phyloP scores from a whole-genome alignment of 306 rosid genomes.

The Cucumis hystrix region DNA sequence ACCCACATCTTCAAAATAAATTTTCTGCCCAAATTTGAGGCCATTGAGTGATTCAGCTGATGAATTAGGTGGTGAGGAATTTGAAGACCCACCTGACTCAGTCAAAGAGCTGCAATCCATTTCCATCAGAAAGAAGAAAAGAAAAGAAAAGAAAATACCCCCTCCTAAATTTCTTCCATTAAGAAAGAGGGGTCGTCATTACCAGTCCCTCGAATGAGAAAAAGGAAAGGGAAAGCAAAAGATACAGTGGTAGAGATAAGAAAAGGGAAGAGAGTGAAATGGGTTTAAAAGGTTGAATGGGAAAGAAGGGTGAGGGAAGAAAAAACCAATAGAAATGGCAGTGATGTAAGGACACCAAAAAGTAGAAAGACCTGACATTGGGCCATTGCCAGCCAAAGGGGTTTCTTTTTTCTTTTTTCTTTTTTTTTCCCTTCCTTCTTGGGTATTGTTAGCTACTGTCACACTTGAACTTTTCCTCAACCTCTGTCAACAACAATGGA shows the following conservation, averaged over 20 bases:
- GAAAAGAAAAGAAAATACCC: neutral
- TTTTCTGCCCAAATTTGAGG: constrained; percentile 55
- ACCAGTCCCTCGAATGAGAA: neutral
- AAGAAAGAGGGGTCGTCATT: neutral
- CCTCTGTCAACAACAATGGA: neutral
- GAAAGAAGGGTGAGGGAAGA: constrained; percentile 2
- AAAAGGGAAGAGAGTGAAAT: neutral
- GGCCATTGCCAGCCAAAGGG: constrained; percentile 54
- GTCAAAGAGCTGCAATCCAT: constrained; percentile 50
- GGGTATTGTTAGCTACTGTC: neutral
- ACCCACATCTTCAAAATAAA: constrained; percentile 66
- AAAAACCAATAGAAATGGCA: constrained; percentile 10
- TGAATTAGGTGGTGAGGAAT: constrained; percentile 37
- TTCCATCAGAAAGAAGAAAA: constrained; percentile 5
- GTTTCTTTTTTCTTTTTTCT: neutral
- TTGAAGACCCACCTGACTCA: constrained; percentile 34
- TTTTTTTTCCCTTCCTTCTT: neutral
- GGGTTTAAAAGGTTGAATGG: constrained; percentile 1
- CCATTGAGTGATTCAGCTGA: constrained; percentile 57
- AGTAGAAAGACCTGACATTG: constrained; percentile 46
- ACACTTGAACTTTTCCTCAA: neutral
- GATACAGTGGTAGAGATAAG: neutral
- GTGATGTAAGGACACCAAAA: constrained; percentile 22
- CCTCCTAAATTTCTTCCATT: constrained; percentile 27
- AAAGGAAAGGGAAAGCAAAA: neutral